A percentile compares a stretch with the other conserved stretches of the same genome.
Conservation (phyloP, 139 green algal genomes). For the Chlamydomonas schloesseri region DNA sequence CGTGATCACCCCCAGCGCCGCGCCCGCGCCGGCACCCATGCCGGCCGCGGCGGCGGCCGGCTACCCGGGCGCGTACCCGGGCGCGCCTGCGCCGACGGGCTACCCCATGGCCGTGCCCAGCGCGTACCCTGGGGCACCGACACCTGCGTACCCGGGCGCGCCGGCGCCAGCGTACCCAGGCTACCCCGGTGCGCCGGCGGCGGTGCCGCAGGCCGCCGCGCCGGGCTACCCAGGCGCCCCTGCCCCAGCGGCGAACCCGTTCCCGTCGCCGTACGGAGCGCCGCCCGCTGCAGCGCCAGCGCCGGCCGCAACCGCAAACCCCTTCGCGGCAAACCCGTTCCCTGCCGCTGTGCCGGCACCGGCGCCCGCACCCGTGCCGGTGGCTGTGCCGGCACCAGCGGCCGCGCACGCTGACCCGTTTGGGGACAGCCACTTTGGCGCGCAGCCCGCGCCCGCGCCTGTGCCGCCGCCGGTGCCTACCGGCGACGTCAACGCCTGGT, state of each 20-base stretch:
- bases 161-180: too few species aligned
- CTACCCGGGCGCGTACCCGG: too few species aligned
- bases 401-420: conserved; percentile 4
- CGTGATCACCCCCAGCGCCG: conserved; percentile 3
- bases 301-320: neutral
- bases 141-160: too few species aligned
- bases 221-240: neutral
- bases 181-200: neutral
- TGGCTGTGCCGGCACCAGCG: neutral
- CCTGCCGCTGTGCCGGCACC: neutral
- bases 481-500: conserved; percentile 62
- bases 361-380: neutral
- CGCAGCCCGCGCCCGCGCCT: neutral
- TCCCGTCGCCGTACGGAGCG: conserved; percentile 40
- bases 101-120: too few species aligned
- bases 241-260: neutral
- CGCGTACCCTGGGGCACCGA: too few species aligned
- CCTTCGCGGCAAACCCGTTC: conserved; percentile 20
- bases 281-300: conserved; percentile 26
- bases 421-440: conserved; percentile 19
- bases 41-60: neutral
- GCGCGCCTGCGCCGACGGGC: too few species aligned
- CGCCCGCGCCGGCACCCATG: neutral
- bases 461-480: conserved; percentile 47
- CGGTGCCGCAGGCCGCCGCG: neutral